Base-by-base conservation (phyloP, 1,284 basidiomycete genomes). In the Melampsora abietis-canadensis region DNA sequence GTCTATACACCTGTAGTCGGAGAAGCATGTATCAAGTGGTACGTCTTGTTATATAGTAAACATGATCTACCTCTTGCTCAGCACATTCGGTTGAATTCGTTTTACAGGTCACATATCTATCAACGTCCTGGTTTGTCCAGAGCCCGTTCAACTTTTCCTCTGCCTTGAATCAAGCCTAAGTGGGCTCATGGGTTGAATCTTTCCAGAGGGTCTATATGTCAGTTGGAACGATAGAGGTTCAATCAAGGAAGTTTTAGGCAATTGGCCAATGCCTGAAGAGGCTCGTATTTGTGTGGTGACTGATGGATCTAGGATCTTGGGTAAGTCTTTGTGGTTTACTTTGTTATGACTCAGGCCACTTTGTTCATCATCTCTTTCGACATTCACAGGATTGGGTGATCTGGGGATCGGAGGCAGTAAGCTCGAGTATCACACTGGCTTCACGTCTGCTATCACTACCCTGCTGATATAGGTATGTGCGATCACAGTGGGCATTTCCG, bases 301-400 rank as follows among this genome's bases (percentile, higher is more conserved):
- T 4, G 94, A 96, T 83, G 94, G 93, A 84, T 93, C 91, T 19
- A 89, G 94, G 73, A 95, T 97, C 78, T 87, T 97, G 31, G 94
- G 94, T 77, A 60, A 37, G 70, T 37, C 21, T 24, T 24, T 44
- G 30, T 64, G 37, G 54, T 21, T 30, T 40, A 14, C 51, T 27
- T 27, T 4, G 48, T 47, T 27, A 15, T 30, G 4, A 14, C 24
- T 31, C 21, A 30, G 27, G 24, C 12, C 17, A 47, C n/a, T 60
- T 61, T 24, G 27, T 34, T 47, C 40, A 27, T 31, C 44, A 10
- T 54, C 30, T 27, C 8, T 62, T 46, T 48, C 51, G 21, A 19
- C 15, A 21, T 27, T 34, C 19, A 62, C 63, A 74, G 70, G 70
- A 48, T 84, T 98, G 37, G 94, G 94, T 46, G 94, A 97, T 81